These are phyloP conservation scores for Coleophoma cylindrospora DNA, from an alignment of 2,329 filamentous ascomycete species.

Conservation along the genomic window DNA sequence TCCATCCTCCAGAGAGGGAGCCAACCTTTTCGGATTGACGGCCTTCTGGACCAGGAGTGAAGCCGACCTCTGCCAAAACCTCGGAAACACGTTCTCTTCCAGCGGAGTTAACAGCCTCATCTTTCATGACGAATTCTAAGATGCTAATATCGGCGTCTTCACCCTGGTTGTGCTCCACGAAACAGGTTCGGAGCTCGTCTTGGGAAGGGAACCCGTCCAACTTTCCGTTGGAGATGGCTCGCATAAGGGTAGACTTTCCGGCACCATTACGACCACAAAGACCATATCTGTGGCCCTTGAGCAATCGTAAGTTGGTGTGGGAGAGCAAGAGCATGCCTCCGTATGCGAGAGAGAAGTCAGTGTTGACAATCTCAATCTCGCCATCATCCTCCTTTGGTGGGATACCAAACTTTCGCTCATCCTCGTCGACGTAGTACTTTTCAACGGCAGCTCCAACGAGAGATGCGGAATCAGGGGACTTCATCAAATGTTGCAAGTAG, in stretches of 20 bases:
- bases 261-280: constrained; percentile 96
- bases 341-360: constrained; percentile 94
- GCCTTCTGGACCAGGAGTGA: constrained; percentile 83
- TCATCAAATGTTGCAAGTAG: constrained; percentile 70
- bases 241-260: constrained; percentile 99
- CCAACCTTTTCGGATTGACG: constrained; percentile 87
- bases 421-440: constrained; percentile 74
- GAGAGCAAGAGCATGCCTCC: constrained; percentile 96
- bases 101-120: constrained; percentile 76
- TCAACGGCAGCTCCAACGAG: constrained; percentile 71
- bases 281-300: constrained; percentile 96
- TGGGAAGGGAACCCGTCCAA: constrained; percentile 93
- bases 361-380: constrained; percentile 94
- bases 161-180: constrained; percentile 98
- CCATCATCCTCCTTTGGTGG: constrained; percentile 85
- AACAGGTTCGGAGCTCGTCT: constrained; percentile 90
- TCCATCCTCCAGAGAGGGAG: constrained; percentile 96
- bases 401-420: constrained; percentile 79
- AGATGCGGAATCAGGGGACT: constrained; percentile 52
- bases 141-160: constrained; percentile 97
- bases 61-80: constrained; percentile 88
- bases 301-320: constrained; percentile 87
- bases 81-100: constrained; percentile 75
- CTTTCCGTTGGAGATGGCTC: constrained; percentile 91
- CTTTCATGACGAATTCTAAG: constrained; percentile 85